Base-by-base conservation (phyloP, 202 grass and related monocot species). In the Panicum hallii region DNA sequence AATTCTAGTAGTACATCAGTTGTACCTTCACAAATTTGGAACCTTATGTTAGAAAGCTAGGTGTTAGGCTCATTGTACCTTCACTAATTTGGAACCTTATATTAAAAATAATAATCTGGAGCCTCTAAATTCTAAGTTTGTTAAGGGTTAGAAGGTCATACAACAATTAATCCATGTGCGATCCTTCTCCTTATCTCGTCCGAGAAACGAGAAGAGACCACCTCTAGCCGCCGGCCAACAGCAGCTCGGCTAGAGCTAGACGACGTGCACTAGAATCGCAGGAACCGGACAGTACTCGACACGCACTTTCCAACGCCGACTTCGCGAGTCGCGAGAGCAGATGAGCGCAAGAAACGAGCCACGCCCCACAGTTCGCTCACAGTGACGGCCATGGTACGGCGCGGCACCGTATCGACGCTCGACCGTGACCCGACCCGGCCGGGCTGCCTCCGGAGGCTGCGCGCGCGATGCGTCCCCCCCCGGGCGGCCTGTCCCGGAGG, bases 321-420 rank as follows among this genome's bases (percentile, higher is more conserved):
- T 11, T 16, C 23, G 44, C 23, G 70, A 50, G 46, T 19, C 48
- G 23, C 9, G 9, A 0, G 10, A 55, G 53, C 52, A 42, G 23
- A 58, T 8, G 50, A 75, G 49, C 72, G 72, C 48, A 53, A 40
- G 30, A 74, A 55, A 74, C 72, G 32, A 55, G 72, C 38, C 48
- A 52, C 30, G 48, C 14, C 14, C 28, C 1, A 48, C 46, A 48
- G 10, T 50, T 50, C 17, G 1, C 17, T 16, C 54, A 56, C 54
- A 56, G 54, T 19, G 16, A 52, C 12, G 45, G 45, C 10, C 57
- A 61, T 61, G 57, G 56, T 60, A 60, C 56, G 56, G 11, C 56
- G 32, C 32, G 32, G 32, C 32, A 3, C 32, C 2, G 32, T 32
- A 32, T 1, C 26, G 26, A 26, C 26, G 26, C 26, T 26, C 26